These are phyloP conservation scores for Scleroderma bovista DNA, from an alignment of 768 basidiomycete genomes.

Conservation along the genomic window DNA sequence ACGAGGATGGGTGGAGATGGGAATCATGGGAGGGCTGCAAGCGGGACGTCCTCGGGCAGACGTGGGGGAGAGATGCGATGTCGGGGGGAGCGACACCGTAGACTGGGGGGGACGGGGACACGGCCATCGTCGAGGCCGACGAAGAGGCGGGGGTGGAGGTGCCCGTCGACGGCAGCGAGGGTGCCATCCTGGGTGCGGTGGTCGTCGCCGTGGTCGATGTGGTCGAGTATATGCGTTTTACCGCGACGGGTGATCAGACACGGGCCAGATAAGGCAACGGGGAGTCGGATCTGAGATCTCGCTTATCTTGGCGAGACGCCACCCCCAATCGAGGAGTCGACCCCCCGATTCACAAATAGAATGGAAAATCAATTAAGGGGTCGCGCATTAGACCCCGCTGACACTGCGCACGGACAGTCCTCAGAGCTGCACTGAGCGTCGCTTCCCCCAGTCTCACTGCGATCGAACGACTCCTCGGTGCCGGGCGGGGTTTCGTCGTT, in stretches of 20 bases:
- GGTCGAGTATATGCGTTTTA: neutral
- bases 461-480: too few relatives aligned
- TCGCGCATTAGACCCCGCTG: too few relatives aligned
- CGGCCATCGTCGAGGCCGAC: neutral
- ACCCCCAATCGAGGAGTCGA: neutral
- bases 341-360: neutral
- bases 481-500: too few relatives aligned
- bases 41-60: slow-evolving; percentile 4
- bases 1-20: slow-evolving; percentile 18
- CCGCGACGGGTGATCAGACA: neutral
- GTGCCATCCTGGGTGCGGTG: neutral
- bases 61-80: neutral
- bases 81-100: slow-evolving; percentile 4
- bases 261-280: neutral
- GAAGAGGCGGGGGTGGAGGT: neutral
- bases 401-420: too few relatives aligned
- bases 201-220: slow-evolving; percentile 1
- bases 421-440: too few relatives aligned
- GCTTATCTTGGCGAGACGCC: neutral
- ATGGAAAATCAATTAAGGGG: too few relatives aligned
- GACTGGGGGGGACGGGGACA: neutral
- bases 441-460: too few relatives aligned
- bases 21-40: neutral
- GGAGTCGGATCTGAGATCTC: neutral
- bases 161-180: neutral